Percentiles rank a stretch among this genome's conserved stretches.
Conservation (phyloP, 306 rosid species). For the Medicago ruthenica region DNA sequence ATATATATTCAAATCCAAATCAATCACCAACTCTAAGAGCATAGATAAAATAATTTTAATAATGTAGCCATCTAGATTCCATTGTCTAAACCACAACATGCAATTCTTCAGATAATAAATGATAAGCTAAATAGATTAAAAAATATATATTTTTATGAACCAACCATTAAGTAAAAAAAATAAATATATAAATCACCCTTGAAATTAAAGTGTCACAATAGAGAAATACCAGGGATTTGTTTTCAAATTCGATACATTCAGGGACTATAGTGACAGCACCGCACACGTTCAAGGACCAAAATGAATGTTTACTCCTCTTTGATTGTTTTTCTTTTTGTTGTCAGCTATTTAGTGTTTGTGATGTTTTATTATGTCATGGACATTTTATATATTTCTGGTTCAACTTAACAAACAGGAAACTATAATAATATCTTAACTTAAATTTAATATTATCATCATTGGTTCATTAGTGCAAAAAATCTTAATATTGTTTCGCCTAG, state of each 20-base stretch:
- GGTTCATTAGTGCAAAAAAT: constrained; percentile 3
- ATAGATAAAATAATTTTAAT: constrained; percentile 1
- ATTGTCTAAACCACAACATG: constrained; percentile 16
- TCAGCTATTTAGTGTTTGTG: no score
- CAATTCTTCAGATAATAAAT: constrained; percentile 24
- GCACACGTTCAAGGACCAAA: no score
- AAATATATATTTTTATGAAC: not conserved
- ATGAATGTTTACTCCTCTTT: no score
- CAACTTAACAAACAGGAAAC: not conserved
- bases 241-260: no score
- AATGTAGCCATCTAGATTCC: constrained; percentile 12
- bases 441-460: constrained; percentile 10
- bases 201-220: not conserved
- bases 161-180: constrained; percentile 21
- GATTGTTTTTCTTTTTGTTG: no score
- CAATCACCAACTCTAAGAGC: constrained; percentile 24
- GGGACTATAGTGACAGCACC: no score
- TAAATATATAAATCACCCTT: constrained; percentile 15
- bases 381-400: no score
- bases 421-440: constrained; percentile 10
- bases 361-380: no score
- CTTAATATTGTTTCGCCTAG: not conserved
- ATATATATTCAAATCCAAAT: constrained; percentile 20
- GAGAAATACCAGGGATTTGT: not conserved
- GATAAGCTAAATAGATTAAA: constrained; percentile 14